phyloP scores from a whole-genome alignment of 148 eudicot species.

The Mesembryanthemum crystallinum region DNA sequence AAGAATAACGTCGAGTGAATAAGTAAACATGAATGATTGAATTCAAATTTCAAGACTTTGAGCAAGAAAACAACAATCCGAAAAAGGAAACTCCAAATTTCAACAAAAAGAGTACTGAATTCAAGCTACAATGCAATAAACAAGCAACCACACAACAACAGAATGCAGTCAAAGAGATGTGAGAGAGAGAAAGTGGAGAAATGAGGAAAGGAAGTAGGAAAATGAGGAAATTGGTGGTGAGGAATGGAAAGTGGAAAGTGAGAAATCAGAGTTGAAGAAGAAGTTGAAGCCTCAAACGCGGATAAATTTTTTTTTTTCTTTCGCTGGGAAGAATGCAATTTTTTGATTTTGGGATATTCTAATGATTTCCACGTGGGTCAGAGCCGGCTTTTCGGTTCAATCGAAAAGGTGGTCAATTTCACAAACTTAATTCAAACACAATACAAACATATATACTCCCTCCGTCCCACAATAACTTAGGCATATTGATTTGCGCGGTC shows the following conservation, averaged over 20 bases:
- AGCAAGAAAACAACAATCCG: not conserved
- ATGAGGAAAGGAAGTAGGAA: not conserved
- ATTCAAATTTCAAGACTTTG: slow-evolving; percentile 6
- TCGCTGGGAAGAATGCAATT: too few relatives aligned
- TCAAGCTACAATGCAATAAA: not conserved
- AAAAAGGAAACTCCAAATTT: not conserved
- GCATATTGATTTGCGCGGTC: too few relatives aligned
- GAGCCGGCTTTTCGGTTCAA: not conserved
- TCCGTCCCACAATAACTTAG: too few relatives aligned
- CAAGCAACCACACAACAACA: not conserved
- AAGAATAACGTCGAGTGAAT: slow-evolving; percentile 27
- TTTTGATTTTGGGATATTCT: not conserved
- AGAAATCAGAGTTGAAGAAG: not conserved
- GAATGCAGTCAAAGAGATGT: slow-evolving; percentile 6
- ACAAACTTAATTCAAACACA: too few relatives aligned
- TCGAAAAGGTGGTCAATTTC: too few relatives aligned
- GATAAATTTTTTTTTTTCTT: slow-evolving; percentile 13
- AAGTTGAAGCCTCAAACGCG: slow-evolving; percentile 26
- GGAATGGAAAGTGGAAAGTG: not conserved
- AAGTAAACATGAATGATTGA: slow-evolving; percentile 21
- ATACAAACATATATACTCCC: too few relatives aligned
- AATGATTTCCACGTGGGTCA: slow-evolving; percentile 5
- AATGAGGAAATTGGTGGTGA: not conserved
- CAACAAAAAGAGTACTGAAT: not conserved
- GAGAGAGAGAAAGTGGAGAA: not conserved